These are phyloP conservation scores for Aspergillus sp. DNA, from an alignment of 2,329 filamentous ascomycete genomes.

Conservation along the genomic window DNA sequence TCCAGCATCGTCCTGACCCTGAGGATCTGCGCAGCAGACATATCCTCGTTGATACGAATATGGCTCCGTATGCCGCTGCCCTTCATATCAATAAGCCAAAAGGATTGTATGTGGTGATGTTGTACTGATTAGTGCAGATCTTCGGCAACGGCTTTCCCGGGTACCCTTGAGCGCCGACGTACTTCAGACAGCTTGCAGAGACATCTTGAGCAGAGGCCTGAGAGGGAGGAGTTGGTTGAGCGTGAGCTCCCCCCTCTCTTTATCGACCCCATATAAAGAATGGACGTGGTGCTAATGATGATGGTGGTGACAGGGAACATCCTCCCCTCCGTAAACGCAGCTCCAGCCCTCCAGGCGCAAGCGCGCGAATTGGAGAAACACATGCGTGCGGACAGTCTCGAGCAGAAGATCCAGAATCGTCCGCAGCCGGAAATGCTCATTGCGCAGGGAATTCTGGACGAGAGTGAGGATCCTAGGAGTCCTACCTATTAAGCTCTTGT, in stretches of 20 bases:
- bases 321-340: slow-evolving; percentile 68
- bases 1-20: slow-evolving; percentile 60
- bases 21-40: slow-evolving; percentile 63
- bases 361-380: slow-evolving; percentile 80
- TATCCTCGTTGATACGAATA: slow-evolving; percentile 60
- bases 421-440: slow-evolving; percentile 71
- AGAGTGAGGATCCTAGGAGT: slow-evolving; percentile 47
- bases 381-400: slow-evolving; percentile 79
- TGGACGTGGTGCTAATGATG: slow-evolving; percentile 5
- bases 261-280: background rate
- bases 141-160: background rate
- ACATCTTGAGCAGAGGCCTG: slow-evolving; percentile 55
- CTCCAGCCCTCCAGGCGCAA: slow-evolving; percentile 70
- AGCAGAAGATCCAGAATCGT: slow-evolving; percentile 75
- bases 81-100: background rate
- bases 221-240: slow-evolving; percentile 70
- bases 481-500: background rate
- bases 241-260: slow-evolving; percentile 46
- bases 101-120: background rate
- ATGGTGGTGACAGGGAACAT: slow-evolving; percentile 62
- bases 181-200: slow-evolving; percentile 59
- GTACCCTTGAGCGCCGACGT: slow-evolving; percentile 56
- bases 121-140: background rate
- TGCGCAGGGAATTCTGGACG: slow-evolving; percentile 69
- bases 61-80: slow-evolving; percentile 52